Base-by-base conservation (phyloP, 2,329 filamentous ascomycete species). In the Fusarium ambrosium region DNA sequence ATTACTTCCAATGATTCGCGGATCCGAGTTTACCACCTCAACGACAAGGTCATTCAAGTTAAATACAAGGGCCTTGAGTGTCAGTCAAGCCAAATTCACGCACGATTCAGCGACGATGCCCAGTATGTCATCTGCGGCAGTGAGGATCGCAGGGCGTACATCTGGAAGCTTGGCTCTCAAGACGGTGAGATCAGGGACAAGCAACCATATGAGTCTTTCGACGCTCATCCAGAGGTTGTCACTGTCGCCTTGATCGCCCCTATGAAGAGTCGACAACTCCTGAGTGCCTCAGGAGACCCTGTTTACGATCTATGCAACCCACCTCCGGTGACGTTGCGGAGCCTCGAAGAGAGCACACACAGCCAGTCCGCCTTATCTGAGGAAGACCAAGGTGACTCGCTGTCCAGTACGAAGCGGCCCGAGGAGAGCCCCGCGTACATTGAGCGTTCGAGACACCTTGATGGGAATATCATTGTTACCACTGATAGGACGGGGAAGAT, bases 271-370 rank as follows among this genome's bases (percentile, higher is more conserved):
- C 90, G 94, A 67, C 92, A 94, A 79, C 86, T 97, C 3, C 88
- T 99, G 1, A 92, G 93, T 61, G 89, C 90, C 16, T 97, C 95
- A 0, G 94, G 94, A 65, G 95, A 99, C 80, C 95, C 97, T 2
- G 90, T 99, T n/a, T 99, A 95, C 81, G 95, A 98, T 78, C 88
- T 98, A 1, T 98, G 97, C 86, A 98, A 98, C 77, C 97, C 97
- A 6, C 97, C 96, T 0, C 95, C 96, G 0, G 91, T 98, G 18
- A 95, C 91, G 8, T 87, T 98, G 20, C 87, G 95, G 71, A 95
- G 93, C 74, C 89, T 92, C 29, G 91, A 92, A 22, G 94, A 97
- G 78, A 84, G 83, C 34, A 84, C 83, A 2, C 80, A 80, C 9
- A 89, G 84, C 65, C 84, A 86, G 66, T 82, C 82, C 3, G 82